Base-by-base conservation (phyloP, 257 asterid genomes). In the Jacaranda copaia region DNA sequence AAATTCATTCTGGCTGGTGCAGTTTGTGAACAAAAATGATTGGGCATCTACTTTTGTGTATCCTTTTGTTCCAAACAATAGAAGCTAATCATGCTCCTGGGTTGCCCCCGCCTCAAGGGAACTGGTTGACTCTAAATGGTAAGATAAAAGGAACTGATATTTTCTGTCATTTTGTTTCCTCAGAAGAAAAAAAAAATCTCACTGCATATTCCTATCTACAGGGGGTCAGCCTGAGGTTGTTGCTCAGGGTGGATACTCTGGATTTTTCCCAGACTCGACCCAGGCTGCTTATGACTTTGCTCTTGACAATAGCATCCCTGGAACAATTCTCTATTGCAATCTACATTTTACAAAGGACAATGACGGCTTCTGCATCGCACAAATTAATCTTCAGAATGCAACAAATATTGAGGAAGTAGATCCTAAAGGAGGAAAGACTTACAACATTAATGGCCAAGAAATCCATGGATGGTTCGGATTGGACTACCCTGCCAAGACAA, bases 101-200 rank as follows among this genome's bases (percentile, higher is more conserved):
- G 10, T 25, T 70, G 20, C 80, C 81, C 5, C 85, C 77, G 60
- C 85, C 90, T 48, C 81, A 15, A 74, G 83, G 49, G 80, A 92
- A 78, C 86, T 94, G 97, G 97, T 79, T 82, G 86, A 94, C 98
- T 46, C 87, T 94, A 43, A 81, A 74, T 64, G 98, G 98, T 93
- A 89, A 0, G 42, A 59, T 64, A 1, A 48, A 2, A 11, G 11
- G 35, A 25, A 20, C 46, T 57, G 32, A 25, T 25, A 25, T 25
- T 25, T 25, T 25, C 32, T 25, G 1, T 25, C 32, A 25, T 15
- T 0, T 62, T 12, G 3, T 35, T 9, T 53, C 4, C 2, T 42
- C 46, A 42, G 8, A 42, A 5, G 46, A 5, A 42, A 42, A 5
- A 8, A 42, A 3, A 5, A 1, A 42, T 42, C 46, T 42, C 46